A percentile compares a stretch with the other conserved stretches of the same genome.
Conservation (phyloP, 108 stramenopile genomes). For the Thalassiosira profunda region DNA sequence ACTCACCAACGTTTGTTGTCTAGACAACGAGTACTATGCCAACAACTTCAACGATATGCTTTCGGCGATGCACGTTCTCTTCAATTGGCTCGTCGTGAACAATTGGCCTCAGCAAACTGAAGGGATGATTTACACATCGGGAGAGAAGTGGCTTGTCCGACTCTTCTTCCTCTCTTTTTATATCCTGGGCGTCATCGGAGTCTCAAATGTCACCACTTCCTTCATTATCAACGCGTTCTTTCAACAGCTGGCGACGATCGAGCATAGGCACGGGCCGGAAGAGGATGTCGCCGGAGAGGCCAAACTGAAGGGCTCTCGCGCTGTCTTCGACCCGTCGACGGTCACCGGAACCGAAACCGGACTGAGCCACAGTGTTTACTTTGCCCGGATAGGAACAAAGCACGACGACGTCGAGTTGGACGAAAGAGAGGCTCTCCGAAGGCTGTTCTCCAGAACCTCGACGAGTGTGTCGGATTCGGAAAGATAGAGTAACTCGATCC, state of each 20-base stretch:
- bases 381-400: slow-evolving; percentile 11
- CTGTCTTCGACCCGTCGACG: slow-evolving; percentile 48
- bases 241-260: slow-evolving; percentile 51
- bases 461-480: too few relatives aligned
- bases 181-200: slow-evolving; percentile 68
- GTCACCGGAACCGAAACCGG: slow-evolving; percentile 76
- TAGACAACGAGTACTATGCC: slow-evolving; percentile 76
- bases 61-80: slow-evolving; percentile 75
- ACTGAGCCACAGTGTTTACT: slow-evolving; percentile 5
- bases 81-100: slow-evolving; percentile 84
- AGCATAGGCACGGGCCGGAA: slow-evolving; percentile 32
- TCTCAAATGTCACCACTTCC: slow-evolving; percentile 82
- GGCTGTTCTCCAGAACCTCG: slow-evolving; percentile 8
- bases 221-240: slow-evolving; percentile 82
- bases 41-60: slow-evolving; percentile 92
- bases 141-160: slow-evolving; percentile 50
- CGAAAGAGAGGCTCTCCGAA: slow-evolving; percentile 12
- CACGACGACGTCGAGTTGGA: slow-evolving; percentile 26
- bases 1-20: too few relatives aligned
- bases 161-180: slow-evolving; percentile 79
- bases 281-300: slow-evolving; percentile 55
- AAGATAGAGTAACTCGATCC: too few relatives aligned
- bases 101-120: slow-evolving; percentile 70
- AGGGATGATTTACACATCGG: slow-evolving; percentile 49
- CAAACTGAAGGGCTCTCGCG: slow-evolving; percentile 48